Conservation (phyloP, 768 basidiomycete species). For the Lactarius tabidus region DNA sequence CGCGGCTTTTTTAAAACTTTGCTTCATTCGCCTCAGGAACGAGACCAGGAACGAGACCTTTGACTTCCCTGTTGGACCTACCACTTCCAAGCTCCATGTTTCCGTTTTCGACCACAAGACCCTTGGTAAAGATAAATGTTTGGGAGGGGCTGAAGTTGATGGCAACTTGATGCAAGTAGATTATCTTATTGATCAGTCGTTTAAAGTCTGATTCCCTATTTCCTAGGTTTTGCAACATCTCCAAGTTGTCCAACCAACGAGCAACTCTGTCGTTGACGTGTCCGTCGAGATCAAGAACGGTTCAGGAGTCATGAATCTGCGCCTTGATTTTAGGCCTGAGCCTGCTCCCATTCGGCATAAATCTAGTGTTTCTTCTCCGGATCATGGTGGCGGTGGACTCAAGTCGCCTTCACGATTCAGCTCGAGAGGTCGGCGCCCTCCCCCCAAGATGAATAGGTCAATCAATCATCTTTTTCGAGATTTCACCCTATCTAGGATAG, state of each 20-base stretch:
- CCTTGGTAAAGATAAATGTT: slow-evolving; percentile 81
- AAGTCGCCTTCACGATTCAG: slow-evolving; percentile 68
- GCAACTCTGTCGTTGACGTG: slow-evolving; percentile 60
- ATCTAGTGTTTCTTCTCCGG: slow-evolving; percentile 32
- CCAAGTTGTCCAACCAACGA: slow-evolving; percentile 52
- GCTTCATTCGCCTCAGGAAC: slow-evolving; percentile 53
- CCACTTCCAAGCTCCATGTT: slow-evolving; percentile 57
- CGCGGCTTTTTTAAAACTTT: not conserved
- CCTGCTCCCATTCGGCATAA: slow-evolving; percentile 33
- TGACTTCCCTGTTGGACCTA: slow-evolving; percentile 56
- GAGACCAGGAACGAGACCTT: slow-evolving; percentile 92
- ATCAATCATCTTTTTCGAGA: not conserved
- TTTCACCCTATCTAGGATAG: not conserved
- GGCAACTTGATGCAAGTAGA: slow-evolving; percentile 63
- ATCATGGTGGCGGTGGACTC: slow-evolving; percentile 15
- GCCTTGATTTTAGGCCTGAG: slow-evolving; percentile 68
- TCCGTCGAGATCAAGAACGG: slow-evolving; percentile 57
- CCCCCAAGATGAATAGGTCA: slow-evolving; percentile 33
- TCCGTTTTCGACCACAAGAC: slow-evolving; percentile 86
- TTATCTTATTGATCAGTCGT: not conserved
- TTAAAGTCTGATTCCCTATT: slow-evolving; percentile 23
- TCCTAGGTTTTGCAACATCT: slow-evolving; percentile 79
- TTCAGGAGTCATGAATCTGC: slow-evolving; percentile 58
- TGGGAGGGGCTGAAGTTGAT: slow-evolving; percentile 80
- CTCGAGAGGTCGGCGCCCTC: slow-evolving; percentile 54